Evolutionary conservation across 768 basidiomycete genomes (phyloP), one percentile per base, ranked within the genome.

Genomic region (Leccinum barrowsii): DNA sequence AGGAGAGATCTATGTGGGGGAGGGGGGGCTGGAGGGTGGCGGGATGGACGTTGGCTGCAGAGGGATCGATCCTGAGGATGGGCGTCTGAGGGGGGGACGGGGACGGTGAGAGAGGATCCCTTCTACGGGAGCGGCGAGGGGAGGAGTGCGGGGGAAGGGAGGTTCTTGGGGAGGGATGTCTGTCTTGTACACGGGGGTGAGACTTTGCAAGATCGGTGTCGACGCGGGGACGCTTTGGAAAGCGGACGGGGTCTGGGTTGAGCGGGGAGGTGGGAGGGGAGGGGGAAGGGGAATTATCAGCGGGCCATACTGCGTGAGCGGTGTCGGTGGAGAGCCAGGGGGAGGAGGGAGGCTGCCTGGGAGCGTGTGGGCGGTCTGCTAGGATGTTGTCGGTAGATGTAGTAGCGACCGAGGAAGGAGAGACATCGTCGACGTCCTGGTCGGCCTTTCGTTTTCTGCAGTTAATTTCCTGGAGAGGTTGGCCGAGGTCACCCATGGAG

Each of bases 371-470:
- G 48, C 68, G 63, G 66, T 75, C 73, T 35, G 74, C 65, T 62
- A 74, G 67, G 62, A 75, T 77, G 54, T 70, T 70, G 59, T 78
- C 69, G 50, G 68, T 7, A 65, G 17, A 5, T 0, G 68, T 26
- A 12, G 68, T 26, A 13, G 63, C 37, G 15, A 67, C 34, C 48
- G 78, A 73, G 30, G 60, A 55, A 67, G 81, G 80, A 50, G 61
- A 59, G 47, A 49, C 56, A 48, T 73, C 73, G 49, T 80, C 78
- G 57, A 19, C 42, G 42, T 87, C 84, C 28, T 69, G 55, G 69
- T 81, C 81, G 0, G 85, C 81, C 74, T 90, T 90, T 64, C 88
- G 84, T 73, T 90, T 90, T 69, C 84, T 80, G 69, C 78, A 77
- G 79, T 80, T 73, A 55, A 70, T 52, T 74, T 79, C 65, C 59